Evolutionary conservation across 352 stramenopile species (phyloP).

Genomic region (Pythium grandisporangium): DNA sequence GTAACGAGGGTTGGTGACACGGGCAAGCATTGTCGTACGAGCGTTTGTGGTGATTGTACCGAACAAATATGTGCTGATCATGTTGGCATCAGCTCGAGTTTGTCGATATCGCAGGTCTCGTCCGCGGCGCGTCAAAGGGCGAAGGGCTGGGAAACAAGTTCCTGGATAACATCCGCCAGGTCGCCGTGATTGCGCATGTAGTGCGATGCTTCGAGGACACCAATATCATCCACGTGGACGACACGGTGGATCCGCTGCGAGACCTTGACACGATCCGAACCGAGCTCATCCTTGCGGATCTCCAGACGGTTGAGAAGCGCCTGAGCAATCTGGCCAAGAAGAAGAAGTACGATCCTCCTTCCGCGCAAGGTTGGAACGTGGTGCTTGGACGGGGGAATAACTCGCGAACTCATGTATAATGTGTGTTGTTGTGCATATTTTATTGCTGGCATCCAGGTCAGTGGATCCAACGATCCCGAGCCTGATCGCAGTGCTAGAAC

Average conservation of each 20-base stretch:
- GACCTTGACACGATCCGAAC: constrained; percentile 98
- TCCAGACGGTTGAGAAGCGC: constrained; percentile 71
- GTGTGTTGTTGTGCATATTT: background rate
- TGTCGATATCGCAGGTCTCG: constrained; percentile 80
- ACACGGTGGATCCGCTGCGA: constrained; percentile 91
- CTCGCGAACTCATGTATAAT: no score
- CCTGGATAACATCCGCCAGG: constrained; percentile 79
- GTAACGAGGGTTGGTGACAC: no score
- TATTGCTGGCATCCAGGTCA: constrained; percentile 25
- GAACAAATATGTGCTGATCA: no score
- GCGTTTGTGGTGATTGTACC: no score
- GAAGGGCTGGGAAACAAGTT: constrained; percentile 86
- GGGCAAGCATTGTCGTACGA: no score
- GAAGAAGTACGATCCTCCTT: constrained; percentile 35
- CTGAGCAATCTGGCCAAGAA: constrained; percentile 64
- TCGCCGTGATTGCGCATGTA: constrained; percentile 81
- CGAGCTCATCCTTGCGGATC: constrained; percentile 92
- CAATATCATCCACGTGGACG: constrained; percentile 97
- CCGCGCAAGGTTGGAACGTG: no score
- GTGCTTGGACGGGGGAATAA: no score
- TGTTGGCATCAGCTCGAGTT: constrained; percentile 59
- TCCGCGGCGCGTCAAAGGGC: constrained; percentile 70
- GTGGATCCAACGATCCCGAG: constrained; percentile 38
- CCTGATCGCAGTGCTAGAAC: constrained; percentile 51
- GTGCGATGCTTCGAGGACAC: constrained; percentile 98